These are phyloP conservation scores for Eimeria falciformis DNA, from an alignment of 169 alveolate species.

Conservation along the genomic window DNA sequence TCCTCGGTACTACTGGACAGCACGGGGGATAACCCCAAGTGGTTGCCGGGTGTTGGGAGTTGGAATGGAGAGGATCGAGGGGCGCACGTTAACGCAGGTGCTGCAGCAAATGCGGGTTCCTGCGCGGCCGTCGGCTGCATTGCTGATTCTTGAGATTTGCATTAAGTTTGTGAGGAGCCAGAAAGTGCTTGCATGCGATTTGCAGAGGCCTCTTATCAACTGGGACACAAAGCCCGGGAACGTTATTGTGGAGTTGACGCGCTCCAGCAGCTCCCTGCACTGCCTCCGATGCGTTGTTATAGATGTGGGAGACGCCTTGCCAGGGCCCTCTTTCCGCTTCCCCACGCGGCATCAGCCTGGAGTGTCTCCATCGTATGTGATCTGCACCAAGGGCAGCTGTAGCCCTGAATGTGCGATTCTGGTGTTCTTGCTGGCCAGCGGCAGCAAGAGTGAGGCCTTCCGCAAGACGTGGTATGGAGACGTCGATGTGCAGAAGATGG, in stretches of 20 bases:
- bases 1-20: constrained; percentile 83
- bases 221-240: constrained; percentile 87
- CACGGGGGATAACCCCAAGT: constrained; percentile 73
- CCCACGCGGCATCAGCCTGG: constrained; percentile 80
- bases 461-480: constrained; percentile 83
- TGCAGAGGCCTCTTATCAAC: constrained; percentile 81
- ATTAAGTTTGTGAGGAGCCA: constrained; percentile 81
- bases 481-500: constrained; percentile 74
- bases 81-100: constrained; percentile 81
- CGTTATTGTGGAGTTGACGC: constrained; percentile 78
- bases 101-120: constrained; percentile 80
- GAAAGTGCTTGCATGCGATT: constrained; percentile 73
- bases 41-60: constrained; percentile 82
- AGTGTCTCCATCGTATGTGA: constrained; percentile 80
- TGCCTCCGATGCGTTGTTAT: constrained; percentile 83
- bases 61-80: constrained; percentile 85
- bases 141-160: constrained; percentile 79
- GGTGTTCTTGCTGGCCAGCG: constrained; percentile 82
- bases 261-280: constrained; percentile 78
- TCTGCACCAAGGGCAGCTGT: constrained; percentile 85
- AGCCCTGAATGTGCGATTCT: constrained; percentile 85
- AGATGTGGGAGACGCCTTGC: constrained; percentile 85
- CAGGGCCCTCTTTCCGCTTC: constrained; percentile 81
- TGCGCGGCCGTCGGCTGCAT: constrained; percentile 73
- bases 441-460: constrained; percentile 81